Base-by-base conservation (phyloP, 2,329 filamentous ascomycete genomes). In the Alternaria angustiovoidea region DNA sequence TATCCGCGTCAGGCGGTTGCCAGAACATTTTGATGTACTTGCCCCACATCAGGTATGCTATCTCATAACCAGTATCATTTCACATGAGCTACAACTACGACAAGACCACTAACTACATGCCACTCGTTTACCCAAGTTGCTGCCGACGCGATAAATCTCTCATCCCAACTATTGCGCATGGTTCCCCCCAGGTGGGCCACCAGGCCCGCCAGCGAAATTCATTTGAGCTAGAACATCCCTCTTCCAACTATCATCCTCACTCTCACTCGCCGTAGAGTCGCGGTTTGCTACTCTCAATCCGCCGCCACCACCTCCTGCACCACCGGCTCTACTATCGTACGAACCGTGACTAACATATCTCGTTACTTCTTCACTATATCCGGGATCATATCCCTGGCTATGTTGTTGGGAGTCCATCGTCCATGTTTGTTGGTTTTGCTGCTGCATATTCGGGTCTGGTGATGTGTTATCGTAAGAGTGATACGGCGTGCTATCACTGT, bases 201-300 rank as follows among this genome's bases (percentile, higher is more conserved):
- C 36, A n/a, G 48, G n/a, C 22, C 46, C 55, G 2, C 62, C 59
- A 5, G 48, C 64, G 20, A 64, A 61, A 47, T 64, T 61, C 53
- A 68, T 63, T 20, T 61, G 59, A n/a, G 63, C 63, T 42, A 66
- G 54, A n/a, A 61, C 57, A 47, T 66, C 63, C 9, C 59, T 54
- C n/a, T 46, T 60, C 63, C 63, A 68, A 30, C 52, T 54, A 7
- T 64, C 57, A n/a, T 59, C 59, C 16, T 51, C 47, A 6, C 57
- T 49, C 11, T 71, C 61, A 57, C 66, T 67, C 62, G 76, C 62
- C 42, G 63, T 69, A 4, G 63, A 66, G 49, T 71, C 75, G 3
- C 76, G 68, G 61, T 83, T 83, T 41, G 81, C 80, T 5, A 83
- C 75, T 49, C 80, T 60, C 48, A 83, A 64, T 1, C 80, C 78